Evolutionary conservation across 345 rosid species (phyloP).

Genomic region (Populus simonii): DNA sequence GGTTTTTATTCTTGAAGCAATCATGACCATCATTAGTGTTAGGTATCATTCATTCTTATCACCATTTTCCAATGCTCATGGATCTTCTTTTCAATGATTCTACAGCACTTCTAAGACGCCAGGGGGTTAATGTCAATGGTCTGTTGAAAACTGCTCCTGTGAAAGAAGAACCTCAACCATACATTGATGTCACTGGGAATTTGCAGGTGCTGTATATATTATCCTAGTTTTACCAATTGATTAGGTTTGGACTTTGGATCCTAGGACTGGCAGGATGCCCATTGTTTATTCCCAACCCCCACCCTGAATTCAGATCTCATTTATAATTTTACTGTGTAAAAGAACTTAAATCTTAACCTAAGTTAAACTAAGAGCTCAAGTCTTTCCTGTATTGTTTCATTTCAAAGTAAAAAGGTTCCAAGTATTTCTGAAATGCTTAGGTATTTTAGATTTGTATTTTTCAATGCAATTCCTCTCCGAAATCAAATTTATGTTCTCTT

Average conservation of each 20-base stretch:
- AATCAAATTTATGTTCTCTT: background rate
- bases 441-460: background rate
- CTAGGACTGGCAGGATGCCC: no score
- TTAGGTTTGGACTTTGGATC: no score
- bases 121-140: constrained; percentile 92
- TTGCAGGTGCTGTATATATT: constrained; percentile 59
- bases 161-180: constrained; percentile 83
- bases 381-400: no score
- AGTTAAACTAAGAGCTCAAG: no score
- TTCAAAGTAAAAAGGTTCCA: no score
- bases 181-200: constrained; percentile 90
- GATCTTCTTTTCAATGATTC: constrained; percentile 12
- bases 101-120: constrained; percentile 83
- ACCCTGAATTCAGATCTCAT: no score
- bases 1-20: constrained; percentile 5
- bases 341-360: no score
- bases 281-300: no score
- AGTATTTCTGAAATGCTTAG: background rate
- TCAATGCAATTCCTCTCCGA: background rate
- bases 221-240: background rate
- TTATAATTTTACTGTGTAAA: no score
- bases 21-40: background rate
- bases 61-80: no score
- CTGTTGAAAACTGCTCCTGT: constrained; percentile 70
- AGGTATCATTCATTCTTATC: no score